Evolutionary conservation across 352 stramenopile genomes (phyloP).

Genomic region (Aphanomyces stellatus): DNA sequence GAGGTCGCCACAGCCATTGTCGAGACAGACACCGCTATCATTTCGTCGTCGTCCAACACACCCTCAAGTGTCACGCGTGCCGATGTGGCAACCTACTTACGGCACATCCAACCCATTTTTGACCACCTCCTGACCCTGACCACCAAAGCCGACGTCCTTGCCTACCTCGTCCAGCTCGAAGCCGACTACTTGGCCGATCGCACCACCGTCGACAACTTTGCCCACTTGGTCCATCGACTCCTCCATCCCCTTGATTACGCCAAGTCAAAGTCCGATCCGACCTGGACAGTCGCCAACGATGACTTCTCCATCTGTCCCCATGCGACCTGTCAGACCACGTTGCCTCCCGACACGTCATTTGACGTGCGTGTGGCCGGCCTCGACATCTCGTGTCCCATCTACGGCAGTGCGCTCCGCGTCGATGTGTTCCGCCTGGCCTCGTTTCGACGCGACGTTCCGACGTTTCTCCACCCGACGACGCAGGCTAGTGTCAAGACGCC

Average conservation of each 20-base stretch:
- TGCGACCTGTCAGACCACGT: too few species aligned
- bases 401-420: too few species aligned
- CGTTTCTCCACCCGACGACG: neutral
- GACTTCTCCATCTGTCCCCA: too few species aligned
- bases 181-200: neutral
- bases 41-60: too few species aligned
- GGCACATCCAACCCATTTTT: neutral
- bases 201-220: neutral
- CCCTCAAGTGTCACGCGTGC: neutral
- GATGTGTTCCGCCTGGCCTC: neutral
- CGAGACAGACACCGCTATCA: neutral
- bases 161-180: neutral
- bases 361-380: too few species aligned
- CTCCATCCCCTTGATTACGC: too few species aligned
- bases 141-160: neutral
- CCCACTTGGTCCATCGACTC: neutral
- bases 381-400: too few species aligned
- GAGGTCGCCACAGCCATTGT: neutral
- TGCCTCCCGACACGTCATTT: too few species aligned
- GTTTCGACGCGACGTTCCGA: neutral
- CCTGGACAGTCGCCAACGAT: too few species aligned
- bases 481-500: neutral
- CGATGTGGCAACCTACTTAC: neutral
- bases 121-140: neutral
- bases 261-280: too few species aligned